Percentiles rank a stretch among this genome's conserved stretches.
Evolutionary conservation across 306 rosid species (phyloP).

Genomic region (Inga oerstediana): DNA sequence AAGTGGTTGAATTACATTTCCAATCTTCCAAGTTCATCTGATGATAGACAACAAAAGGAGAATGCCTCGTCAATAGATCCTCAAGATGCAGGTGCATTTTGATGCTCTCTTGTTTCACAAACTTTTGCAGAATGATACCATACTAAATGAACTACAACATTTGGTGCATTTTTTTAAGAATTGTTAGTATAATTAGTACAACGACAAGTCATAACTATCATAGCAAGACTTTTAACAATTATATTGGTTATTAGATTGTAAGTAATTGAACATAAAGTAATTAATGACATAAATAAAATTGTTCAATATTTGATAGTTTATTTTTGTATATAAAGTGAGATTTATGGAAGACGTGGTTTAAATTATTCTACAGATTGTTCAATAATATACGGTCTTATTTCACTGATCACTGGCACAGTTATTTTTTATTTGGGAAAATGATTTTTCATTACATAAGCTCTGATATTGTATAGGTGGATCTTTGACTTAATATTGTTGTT

Average conservation of each 20-base stretch:
- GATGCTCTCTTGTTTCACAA: neutral
- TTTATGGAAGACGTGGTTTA: too few species aligned
- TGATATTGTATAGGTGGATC: too few species aligned
- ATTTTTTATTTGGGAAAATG: too few species aligned
- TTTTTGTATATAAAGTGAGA: too few species aligned
- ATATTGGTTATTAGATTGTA: neutral
- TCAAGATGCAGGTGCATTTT: neutral
- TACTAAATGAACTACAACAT: neutral
- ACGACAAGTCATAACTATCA: neutral
- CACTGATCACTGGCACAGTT: too few species aligned
- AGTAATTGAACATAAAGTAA: too few species aligned
- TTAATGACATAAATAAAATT: too few species aligned
- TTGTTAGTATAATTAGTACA: neutral
- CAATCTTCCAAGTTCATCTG: neutral
- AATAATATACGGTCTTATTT: too few species aligned
- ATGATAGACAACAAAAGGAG: neutral
- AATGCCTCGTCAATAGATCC: neutral
- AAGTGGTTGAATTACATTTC: neutral
- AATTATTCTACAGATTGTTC: too few species aligned
- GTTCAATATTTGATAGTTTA: too few species aligned
- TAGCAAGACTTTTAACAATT: neutral
- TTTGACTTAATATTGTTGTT: too few species aligned
- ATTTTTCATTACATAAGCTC: too few species aligned
- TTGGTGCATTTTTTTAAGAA: neutral
- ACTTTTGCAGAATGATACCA: neutral